Conservation (phyloP, 2,329 filamentous ascomycete species). For the Arachnopeziza araneosa region DNA sequence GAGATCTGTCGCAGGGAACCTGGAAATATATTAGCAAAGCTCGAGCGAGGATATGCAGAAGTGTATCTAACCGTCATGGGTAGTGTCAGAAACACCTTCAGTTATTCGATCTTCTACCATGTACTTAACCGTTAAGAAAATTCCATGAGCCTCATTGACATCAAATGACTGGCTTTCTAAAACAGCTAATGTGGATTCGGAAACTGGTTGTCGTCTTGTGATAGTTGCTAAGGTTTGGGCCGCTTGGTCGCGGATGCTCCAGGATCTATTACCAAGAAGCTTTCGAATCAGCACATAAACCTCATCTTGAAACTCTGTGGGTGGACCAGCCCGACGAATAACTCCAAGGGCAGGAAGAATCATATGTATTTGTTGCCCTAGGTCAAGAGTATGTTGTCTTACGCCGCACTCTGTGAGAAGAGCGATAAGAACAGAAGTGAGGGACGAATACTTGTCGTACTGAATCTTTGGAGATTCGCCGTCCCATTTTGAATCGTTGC, state of each 20-base stretch:
- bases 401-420: conserved; percentile 40
- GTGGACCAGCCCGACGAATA: conserved; percentile 64
- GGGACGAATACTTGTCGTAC: conserved; percentile 61
- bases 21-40: neutral
- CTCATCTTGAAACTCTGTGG: conserved; percentile 46
- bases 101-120: conserved; percentile 38
- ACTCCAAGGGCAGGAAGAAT: conserved; percentile 83
- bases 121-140: conserved; percentile 50
- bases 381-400: conserved; percentile 26
- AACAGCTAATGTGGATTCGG: neutral
- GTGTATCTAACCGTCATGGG: neutral
- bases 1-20: neutral
- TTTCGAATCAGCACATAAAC: conserved; percentile 53
- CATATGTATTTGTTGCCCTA: conserved; percentile 34
- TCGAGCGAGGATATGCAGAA: neutral
- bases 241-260: conserved; percentile 78
- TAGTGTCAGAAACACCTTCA: neutral
- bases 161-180: conserved; percentile 16
- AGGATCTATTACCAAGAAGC: conserved; percentile 64
- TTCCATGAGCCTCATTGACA: conserved; percentile 54
- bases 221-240: conserved; percentile 66
- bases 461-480: conserved; percentile 60
- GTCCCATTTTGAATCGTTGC: conserved; percentile 62
- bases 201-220: conserved; percentile 26
- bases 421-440: conserved; percentile 58